Base-by-base conservation (phyloP, 2,329 filamentous ascomycete species). In the Didymella lethalis region DNA sequence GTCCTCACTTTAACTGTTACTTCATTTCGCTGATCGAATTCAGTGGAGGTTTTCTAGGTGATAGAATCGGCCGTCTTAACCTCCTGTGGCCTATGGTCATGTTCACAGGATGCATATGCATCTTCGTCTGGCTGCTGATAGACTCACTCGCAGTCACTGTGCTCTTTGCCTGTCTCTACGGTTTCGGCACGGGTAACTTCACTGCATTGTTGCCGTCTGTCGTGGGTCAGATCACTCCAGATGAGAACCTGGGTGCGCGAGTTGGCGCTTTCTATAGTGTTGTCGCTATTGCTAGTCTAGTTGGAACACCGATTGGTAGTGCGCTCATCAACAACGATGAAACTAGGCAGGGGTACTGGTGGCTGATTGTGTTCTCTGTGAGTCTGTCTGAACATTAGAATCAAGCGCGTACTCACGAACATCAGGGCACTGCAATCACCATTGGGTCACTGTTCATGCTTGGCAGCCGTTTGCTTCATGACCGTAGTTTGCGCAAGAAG, bases 151-250 rank as follows among this genome's bases (percentile, higher is more conserved):
- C 83, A 0, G 82, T 85, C 1, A 85, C 88, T 57, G 82, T 91
- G 48, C 80, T 86, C 34, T 92, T 90, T 72, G 82, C 84, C 12
- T 80, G 84, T n/a, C 75, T 91, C 7, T 92, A 90, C 64, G 90
- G 89, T 18, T 90, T 92, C 71, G 83, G 83, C 14, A 88, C 86
- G 0, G 90, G 90, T 12, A 85, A 85, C 2, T 90, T 88, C 66
- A 84, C 90, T 34, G 85, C 85, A 0, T 78, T 92, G 18, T 80
- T 81, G 0, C 87, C 90, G 0, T 83, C 88, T 0, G 78, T 90
- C 14, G 80, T 93, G 23, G 88, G 88, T 1, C 88, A 92, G 68
- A 89, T 92, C 61, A 88, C 85, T 1, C 88, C 90, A 45, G 84
- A 91, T 36, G 81, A 85, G 20, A 83, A 91, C 72, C 88, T 93